Evolutionary conservation across 2,329 filamentous ascomycete species (phyloP).

Genomic region (Aspergillus clavatus): DNA sequence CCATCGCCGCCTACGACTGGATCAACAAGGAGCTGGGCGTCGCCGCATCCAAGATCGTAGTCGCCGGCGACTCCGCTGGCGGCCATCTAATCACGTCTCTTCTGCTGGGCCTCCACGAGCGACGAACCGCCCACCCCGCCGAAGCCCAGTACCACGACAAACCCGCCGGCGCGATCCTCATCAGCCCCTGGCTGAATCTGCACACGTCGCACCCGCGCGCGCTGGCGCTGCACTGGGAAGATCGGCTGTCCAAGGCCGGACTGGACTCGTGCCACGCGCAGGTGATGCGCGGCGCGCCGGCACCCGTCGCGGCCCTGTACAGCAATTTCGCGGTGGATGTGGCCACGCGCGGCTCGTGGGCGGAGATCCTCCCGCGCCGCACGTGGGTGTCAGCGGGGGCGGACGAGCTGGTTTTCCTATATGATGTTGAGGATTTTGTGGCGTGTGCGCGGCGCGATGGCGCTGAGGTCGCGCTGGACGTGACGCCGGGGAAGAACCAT

Average conservation of each 20-base stretch:
- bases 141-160: background rate
- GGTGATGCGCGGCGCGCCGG: conserved; percentile 2
- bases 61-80: conserved; percentile 14
- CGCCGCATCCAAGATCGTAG: conserved; percentile 5
- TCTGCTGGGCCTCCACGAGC: conserved; percentile 4
- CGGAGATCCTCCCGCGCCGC: conserved; percentile 9
- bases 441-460: conserved; percentile 4
- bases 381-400: conserved; percentile 12
- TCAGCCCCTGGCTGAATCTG: conserved; percentile 15
- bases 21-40: conserved; percentile 4
- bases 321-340: conserved; percentile 8
- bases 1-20: conserved; percentile 60
- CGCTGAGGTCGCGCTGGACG: conserved; percentile 2
- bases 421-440: conserved; percentile 14
- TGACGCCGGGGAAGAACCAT: conserved; percentile 9
- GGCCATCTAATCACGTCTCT: conserved; percentile 10
- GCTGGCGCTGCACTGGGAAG: conserved; percentile 9
- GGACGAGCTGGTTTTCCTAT: conserved; percentile 12
- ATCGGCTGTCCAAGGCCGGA: conserved; percentile 11
- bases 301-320: conserved; percentile 1
- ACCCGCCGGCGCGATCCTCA: conserved; percentile 8
- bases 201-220: conserved; percentile 8
- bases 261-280: conserved; percentile 8
- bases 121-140: background rate
- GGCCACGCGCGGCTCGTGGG: conserved; percentile 9